Evolutionary conservation across 108 stramenopile species (phyloP), one percentile per base, ranked within the genome.

Genomic region (Epithemia pelagica): DNA sequence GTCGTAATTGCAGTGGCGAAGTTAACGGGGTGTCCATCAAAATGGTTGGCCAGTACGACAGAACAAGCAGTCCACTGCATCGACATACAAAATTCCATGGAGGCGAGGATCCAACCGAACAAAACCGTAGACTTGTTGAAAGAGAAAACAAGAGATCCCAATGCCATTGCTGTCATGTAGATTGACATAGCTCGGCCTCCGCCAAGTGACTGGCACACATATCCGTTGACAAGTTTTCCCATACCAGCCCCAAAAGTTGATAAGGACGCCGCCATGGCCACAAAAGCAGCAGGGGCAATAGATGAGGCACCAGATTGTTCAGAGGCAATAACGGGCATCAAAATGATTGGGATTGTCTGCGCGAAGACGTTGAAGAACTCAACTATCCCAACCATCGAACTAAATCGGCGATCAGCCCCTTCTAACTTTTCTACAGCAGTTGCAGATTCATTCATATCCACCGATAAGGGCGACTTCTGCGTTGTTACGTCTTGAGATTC

Each of bases 211-310:
- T 82, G 74, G 28, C 70, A 72, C 7, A 82, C 81, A 71, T 78
- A 76, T 26, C 81, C 81, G 58, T 78, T 82, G 62, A 79, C 62
- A 2, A 82, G 30, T 30, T 82, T 82, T 21, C 81, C 81, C 27
- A 73, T 28, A 31, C 29, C 74, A 7, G 67, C 75, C 30, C 81
- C 78, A 2, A 82, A 37, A 5, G 68, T 30, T 26, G 68, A 30
- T 7, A 64, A 32, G 22, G 68, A 54, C 0, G 68, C 64, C 18
- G 46, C 28, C 0, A 61, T n/a, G 15, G 62, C 74, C 23, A 62
- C 72, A 24, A 61, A 67, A 10, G 74, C 29, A 24, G 81, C 76
- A 28, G 56, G 26, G 24, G 61, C 37, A 20, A 58, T 20, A 10
- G 53, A 10, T n/a, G 61, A 28, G 5, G 8, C 5, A 10, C 2